Evolutionary conservation across 1,139 yeast genomes (phyloP).

Genomic region (Suhomyces chickasaworum): DNA sequence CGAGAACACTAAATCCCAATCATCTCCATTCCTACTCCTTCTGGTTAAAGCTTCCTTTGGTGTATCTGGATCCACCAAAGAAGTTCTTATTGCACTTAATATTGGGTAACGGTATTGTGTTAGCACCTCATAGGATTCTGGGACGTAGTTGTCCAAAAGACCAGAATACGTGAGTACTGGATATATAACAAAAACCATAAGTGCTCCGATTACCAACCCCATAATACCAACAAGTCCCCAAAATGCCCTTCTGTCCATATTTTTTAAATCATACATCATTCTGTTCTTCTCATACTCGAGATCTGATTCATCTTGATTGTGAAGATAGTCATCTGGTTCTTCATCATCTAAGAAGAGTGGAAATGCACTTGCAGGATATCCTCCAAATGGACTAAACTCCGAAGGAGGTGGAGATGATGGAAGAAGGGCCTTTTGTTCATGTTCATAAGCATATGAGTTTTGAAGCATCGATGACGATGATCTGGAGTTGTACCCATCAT

Average conservation of each 20-base stretch:
- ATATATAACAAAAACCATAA: slow-evolving; percentile 24
- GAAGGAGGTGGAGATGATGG: neutral
- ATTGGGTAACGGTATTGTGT: slow-evolving; percentile 27
- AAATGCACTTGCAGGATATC: slow-evolving; percentile 30
- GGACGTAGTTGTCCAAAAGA: slow-evolving; percentile 15
- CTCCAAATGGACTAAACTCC: slow-evolving; percentile 31
- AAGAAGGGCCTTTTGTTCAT: neutral
- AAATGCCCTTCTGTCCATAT: slow-evolving; percentile 26
- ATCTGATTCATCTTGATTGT: slow-evolving; percentile 32
- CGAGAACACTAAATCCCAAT: slow-evolving; percentile 31
- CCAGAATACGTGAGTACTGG: slow-evolving; percentile 31
- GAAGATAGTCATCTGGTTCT: slow-evolving; percentile 32
- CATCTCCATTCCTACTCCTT: slow-evolving; percentile 19
- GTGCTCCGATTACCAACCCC: slow-evolving; percentile 20
- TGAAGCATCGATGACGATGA: neutral
- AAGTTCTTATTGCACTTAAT: slow-evolving; percentile 27
- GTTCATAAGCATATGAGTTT: neutral
- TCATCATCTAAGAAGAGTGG: slow-evolving; percentile 30
- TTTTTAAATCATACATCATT: slow-evolving; percentile 26
- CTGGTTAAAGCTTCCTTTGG: slow-evolving; percentile 21
- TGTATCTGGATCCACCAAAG: slow-evolving; percentile 31
- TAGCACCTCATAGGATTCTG: slow-evolving; percentile 25
- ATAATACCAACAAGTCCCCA: slow-evolving; percentile 26
- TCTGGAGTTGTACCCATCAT: slow-evolving; percentile 2
- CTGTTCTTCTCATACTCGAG: slow-evolving; percentile 31